Evolutionary conservation across 441 rosid species (phyloP), one percentile per base, ranked within the genome.

Genomic region (Bruguiera hainesii): DNA sequence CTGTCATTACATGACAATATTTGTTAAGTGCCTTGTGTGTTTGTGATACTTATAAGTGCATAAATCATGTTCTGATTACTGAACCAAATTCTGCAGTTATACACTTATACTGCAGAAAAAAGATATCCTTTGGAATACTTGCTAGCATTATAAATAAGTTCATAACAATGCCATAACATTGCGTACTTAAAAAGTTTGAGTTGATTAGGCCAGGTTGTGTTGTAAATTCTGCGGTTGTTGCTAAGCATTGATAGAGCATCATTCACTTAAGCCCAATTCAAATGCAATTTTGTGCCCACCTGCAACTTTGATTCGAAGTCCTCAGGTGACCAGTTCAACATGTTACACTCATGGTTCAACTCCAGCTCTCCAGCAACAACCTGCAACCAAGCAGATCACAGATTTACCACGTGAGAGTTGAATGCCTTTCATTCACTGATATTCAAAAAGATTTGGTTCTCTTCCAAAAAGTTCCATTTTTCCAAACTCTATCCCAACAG

Each of bases 281-380:
- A 26, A 26, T 26, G 31, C 53, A 28, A 69, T 20, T 66, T 42
- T 26, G 49, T 50, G 13, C 74, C 71, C 60, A 90, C 97, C 89
- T 95, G 99, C 75, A 95, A 83, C 76, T 90, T 95, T 69, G 99
- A 87, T 77, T 92, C 96, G 26, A 95, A 95, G 80, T 95, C 97
- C 79, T 92, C 98, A 1, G 98, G 92, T 30, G 99, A 95, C 98
- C 99, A 95, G 71, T 87, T 89, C 90, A 92, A 74, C 80, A 86
- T 77, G 71, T 87, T 90, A 78, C 87, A 90, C 79, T 92, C 99
- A 56, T 90, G 90, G 74, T 87, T 90, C 68, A 85, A 80, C 81
- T 95, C 99, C 46, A 95, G 90, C 84, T 95, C 98, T 69, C 99
- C 99, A 16, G 99, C 98, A 75, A 95, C 95, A 78, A 92, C 96